phyloP scores from a whole-genome alignment of 371 early-diverging fungal genomes.

The Furculomyces boomerangus region DNA sequence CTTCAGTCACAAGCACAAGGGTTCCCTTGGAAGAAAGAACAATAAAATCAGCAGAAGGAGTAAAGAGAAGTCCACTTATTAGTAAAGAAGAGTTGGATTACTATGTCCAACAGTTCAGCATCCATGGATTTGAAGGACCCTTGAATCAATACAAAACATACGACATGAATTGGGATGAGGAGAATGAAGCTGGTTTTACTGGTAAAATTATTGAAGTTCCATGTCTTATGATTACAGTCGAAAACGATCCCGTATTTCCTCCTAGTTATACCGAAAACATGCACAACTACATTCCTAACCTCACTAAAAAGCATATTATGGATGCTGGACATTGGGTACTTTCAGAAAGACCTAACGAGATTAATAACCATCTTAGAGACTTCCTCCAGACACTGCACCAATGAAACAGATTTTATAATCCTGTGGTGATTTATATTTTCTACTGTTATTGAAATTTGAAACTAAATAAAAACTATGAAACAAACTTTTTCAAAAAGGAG shows the following conservation, averaged over 20 bases:
- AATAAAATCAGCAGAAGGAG: neutral
- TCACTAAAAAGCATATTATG: constrained; percentile 3
- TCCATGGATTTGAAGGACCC: constrained; percentile 19
- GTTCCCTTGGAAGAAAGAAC: constrained; percentile 5
- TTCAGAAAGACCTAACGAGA: neutral
- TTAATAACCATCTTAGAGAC: neutral
- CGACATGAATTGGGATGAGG: constrained; percentile 22
- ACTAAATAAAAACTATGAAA: no score
- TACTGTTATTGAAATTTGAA: no score
- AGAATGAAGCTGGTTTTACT: constrained; percentile 7
- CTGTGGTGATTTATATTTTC: no score
- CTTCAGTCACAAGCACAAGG: constrained; percentile 5
- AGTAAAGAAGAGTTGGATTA: constrained; percentile 14
- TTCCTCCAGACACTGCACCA: neutral
- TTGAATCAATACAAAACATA: constrained; percentile 24
- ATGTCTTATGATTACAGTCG: constrained; percentile 7
- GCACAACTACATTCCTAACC: constrained; percentile 1
- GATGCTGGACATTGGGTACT: constrained; percentile 5
- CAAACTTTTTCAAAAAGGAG: no score
- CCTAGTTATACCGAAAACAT: constrained; percentile 1
- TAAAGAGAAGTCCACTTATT: neutral
- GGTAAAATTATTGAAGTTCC: neutral
- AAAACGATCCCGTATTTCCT: constrained; percentile 4
- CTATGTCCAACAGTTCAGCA: constrained; percentile 13
- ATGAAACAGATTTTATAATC: neutral